Base-by-base conservation (phyloP, 352 stramenopile genomes). In the Phytophthora pistaciae region DNA sequence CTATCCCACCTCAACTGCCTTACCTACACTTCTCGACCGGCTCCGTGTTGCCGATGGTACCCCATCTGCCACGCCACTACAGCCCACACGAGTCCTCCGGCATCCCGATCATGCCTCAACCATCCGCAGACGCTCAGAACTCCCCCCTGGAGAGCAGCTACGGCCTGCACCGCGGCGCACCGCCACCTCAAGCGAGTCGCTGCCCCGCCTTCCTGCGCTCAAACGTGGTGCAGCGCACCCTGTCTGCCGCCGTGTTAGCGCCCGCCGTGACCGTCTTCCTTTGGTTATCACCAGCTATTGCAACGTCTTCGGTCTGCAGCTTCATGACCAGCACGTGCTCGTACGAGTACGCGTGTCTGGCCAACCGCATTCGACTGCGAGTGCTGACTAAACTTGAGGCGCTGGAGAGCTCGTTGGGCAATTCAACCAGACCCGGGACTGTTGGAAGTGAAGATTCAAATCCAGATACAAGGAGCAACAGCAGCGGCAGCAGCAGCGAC, bases 341-440 rank as follows among this genome's bases (percentile, higher is more conserved):
- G 46, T 95, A 91, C 74, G 87, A 95, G 70, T 95, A 90, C 68
- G 74, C 88, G 60, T 95, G 85, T 71, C 75, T 95, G 36, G 75
- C 85, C 1, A 81, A 90, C 59, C 73, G 88, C 53, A 93, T 95
- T 55, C 82, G 88, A 14, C 63, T 80, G 53, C 72, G 83, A 3
- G 36, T 92, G 10, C 61, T 92, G 13, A 72, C 75, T 18, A 54
- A 63, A 48, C 64, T 87, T 6, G 57, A 73, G 4, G 60, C 68
- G 1, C 53, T 82, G 23, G 76, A 87, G 48, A 52, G 50, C 55
- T 74, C 68, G 5, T 27, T 66, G 13, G 23, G n/a, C 20, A 59
- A 16, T 46, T 52, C 33, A 5, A 54, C 18, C 9, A 60, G 62
- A 49, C 4, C 60, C 10, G 66, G n/a, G 58, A 25, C 42, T 29